A percentile compares a stretch with the other conserved stretches of the same genome.
Conservation (phyloP, 768 basidiomycete species). For the Boletus fagicola region DNA sequence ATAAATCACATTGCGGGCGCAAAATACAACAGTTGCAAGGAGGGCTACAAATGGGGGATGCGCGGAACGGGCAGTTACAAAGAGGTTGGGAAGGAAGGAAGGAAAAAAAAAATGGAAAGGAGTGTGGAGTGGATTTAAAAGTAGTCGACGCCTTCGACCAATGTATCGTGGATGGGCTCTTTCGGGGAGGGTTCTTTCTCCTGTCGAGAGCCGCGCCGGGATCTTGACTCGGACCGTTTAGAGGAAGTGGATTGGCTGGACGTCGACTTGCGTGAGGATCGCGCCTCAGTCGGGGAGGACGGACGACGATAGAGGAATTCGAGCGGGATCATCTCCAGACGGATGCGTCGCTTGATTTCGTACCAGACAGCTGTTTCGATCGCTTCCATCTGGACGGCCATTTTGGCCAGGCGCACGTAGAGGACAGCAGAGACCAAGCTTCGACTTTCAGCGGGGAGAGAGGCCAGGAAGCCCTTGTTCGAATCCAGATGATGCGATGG, state of each 20-base stretch:
- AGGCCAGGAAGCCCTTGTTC: slow-evolving; percentile 33
- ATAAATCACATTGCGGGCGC: neutral
- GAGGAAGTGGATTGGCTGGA: neutral
- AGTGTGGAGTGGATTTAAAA: slow-evolving; percentile 30
- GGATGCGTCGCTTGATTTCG: slow-evolving; percentile 37
- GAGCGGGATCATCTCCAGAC: slow-evolving; percentile 22
- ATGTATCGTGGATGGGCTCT: neutral
- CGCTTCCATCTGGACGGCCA: slow-evolving; percentile 38
- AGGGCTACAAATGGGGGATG: slow-evolving; percentile 10
- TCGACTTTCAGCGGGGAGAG: slow-evolving; percentile 39
- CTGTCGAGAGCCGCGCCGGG: slow-evolving; percentile 2
- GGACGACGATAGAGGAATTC: slow-evolving; percentile 20
- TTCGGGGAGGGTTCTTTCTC: neutral
- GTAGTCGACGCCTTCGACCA: slow-evolving; percentile 36
- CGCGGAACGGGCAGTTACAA: neutral
- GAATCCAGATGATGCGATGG: slow-evolving; percentile 37
- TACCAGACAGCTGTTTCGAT: slow-evolving; percentile 36
- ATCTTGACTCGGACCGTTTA: slow-evolving; percentile 7
- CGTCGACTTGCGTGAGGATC: slow-evolving; percentile 2
- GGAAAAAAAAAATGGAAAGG: neutral
- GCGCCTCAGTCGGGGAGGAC: neutral
- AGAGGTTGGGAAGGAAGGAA: neutral
- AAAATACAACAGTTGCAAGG: slow-evolving; percentile 1
- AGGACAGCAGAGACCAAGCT: slow-evolving; percentile 35
- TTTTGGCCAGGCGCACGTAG: slow-evolving; percentile 32